Conservation (phyloP, 2,329 filamentous ascomycete genomes). For the Acrocalymma vagum region DNA sequence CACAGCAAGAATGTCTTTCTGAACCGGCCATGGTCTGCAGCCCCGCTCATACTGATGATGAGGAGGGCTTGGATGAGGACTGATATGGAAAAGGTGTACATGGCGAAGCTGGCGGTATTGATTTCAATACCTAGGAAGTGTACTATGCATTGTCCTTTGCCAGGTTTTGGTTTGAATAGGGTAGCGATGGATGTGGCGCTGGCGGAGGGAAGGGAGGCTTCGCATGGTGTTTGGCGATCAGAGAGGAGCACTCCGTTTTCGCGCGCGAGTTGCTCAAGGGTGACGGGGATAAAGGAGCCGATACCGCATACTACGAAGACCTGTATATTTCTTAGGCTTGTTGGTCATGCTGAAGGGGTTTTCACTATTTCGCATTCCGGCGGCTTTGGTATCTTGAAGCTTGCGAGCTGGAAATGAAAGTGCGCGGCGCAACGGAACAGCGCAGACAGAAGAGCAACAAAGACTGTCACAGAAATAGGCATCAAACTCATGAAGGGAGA, state of each 20-base stretch:
- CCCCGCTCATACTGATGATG: slow-evolving; percentile 95
- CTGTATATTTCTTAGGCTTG: too few species aligned
- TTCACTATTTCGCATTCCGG: background rate
- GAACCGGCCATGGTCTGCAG: slow-evolving; percentile 89
- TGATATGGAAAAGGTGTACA: slow-evolving; percentile 97
- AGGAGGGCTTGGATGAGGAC: slow-evolving; percentile 88
- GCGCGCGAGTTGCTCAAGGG: slow-evolving; percentile 89
- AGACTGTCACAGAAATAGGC: too few species aligned
- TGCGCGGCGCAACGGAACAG: too few species aligned
- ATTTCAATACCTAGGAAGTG: slow-evolving; percentile 83
- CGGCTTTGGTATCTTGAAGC: background rate
- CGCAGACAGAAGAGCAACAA: too few species aligned
- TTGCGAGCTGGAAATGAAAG: slow-evolving; percentile 1
- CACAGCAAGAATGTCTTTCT: slow-evolving; percentile 85
- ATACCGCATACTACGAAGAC: slow-evolving; percentile 93
- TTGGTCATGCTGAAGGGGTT: slow-evolving; percentile 11
- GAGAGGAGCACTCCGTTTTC: slow-evolving; percentile 88
- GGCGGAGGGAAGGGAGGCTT: slow-evolving; percentile 63
- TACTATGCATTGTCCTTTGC: slow-evolving; percentile 76
- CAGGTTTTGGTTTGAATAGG: slow-evolving; percentile 31
- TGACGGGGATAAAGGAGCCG: slow-evolving; percentile 90
- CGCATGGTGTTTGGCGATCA: slow-evolving; percentile 79
- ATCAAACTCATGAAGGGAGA: too few species aligned
- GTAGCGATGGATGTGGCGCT: slow-evolving; percentile 23
- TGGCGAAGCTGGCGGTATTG: slow-evolving; percentile 96